A percentile compares a stretch with the other conserved stretches of the same genome.
phyloP scores from a whole-genome alignment of 768 basidiomycete genomes.

The Naganishia kalamii region DNA sequence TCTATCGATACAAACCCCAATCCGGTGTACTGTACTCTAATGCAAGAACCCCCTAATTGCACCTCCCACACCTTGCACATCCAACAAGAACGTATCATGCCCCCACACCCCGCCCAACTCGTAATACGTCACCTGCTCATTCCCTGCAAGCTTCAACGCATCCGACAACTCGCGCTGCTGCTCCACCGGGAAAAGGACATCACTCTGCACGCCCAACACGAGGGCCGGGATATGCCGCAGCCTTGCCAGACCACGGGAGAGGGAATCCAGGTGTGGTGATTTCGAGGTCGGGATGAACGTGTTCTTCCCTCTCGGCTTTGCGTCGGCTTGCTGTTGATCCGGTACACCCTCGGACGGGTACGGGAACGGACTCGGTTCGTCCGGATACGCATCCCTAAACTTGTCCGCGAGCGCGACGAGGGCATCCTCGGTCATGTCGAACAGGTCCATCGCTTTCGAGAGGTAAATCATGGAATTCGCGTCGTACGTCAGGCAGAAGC shows the following conservation, averaged over 20 bases:
- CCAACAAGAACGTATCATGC: conserved; percentile 95
- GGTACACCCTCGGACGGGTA: conserved; percentile 35
- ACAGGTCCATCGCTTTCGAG: conserved; percentile 98
- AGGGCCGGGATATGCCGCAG: conserved; percentile 71
- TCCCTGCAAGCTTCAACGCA: conserved; percentile 83
- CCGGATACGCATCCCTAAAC: conserved; percentile 35
- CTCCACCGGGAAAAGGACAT: conserved; percentile 93
- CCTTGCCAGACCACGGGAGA: conserved; percentile 71
- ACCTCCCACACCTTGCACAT: conserved; percentile 81
- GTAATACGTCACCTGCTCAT: conserved; percentile 83
- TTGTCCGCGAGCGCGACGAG: conserved; percentile 58
- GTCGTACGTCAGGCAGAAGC: conserved; percentile 97
- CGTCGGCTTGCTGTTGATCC: conserved; percentile 43
- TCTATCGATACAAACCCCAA: too few species aligned
- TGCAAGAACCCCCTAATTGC: conserved; percentile 83
- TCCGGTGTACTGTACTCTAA: conserved; percentile 13
- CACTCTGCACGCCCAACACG: conserved; percentile 89
- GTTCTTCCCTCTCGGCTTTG: conserved; percentile 29
- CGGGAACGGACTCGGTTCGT: conserved; percentile 36
- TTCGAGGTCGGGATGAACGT: conserved; percentile 48
- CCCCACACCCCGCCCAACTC: conserved; percentile 99
- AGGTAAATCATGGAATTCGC: conserved; percentile 98
- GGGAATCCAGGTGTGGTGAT: conserved; percentile 65
- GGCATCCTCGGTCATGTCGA: conserved; percentile 81
- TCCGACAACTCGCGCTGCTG: conserved; percentile 93